Conservation (phyloP, 257 asterid species). For the Cynanchum wilfordii region DNA sequence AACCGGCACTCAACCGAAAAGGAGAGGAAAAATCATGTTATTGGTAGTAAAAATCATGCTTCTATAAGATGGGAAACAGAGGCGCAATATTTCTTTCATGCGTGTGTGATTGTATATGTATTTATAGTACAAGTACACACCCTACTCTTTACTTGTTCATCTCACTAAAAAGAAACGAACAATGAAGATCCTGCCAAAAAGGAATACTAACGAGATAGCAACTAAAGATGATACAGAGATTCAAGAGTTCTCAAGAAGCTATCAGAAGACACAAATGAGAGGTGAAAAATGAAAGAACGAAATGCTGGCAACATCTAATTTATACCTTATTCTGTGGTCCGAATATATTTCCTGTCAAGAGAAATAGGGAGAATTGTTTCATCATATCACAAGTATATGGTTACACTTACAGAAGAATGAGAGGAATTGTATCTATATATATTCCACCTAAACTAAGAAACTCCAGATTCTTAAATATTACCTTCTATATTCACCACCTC, state of each 20-base stretch:
- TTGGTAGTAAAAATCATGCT: too few relatives aligned
- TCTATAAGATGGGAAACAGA: background rate
- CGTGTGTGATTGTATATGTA: background rate
- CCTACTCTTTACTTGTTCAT: background rate
- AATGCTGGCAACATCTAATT: background rate
- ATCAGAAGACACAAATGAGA: too few relatives aligned
- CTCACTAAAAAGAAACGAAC: background rate
- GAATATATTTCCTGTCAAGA: background rate
- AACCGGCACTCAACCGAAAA: too few relatives aligned
- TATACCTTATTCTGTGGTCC: background rate
- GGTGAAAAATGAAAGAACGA: background rate
- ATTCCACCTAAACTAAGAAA: background rate
- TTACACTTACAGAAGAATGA: background rate
- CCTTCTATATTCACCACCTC: background rate
- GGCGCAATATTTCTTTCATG: background rate
- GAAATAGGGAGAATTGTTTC: background rate
- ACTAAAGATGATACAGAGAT: background rate
- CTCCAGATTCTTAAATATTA: background rate
- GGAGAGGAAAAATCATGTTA: too few relatives aligned
- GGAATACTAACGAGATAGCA: background rate
- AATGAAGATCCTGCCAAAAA: background rate
- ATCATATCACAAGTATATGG: background rate
- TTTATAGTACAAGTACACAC: background rate
- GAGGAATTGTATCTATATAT: background rate
- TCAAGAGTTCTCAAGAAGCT: background rate